Evolutionary conservation across 805 yeast species (phyloP).

Genomic region (Starmerella scarabaei): DNA sequence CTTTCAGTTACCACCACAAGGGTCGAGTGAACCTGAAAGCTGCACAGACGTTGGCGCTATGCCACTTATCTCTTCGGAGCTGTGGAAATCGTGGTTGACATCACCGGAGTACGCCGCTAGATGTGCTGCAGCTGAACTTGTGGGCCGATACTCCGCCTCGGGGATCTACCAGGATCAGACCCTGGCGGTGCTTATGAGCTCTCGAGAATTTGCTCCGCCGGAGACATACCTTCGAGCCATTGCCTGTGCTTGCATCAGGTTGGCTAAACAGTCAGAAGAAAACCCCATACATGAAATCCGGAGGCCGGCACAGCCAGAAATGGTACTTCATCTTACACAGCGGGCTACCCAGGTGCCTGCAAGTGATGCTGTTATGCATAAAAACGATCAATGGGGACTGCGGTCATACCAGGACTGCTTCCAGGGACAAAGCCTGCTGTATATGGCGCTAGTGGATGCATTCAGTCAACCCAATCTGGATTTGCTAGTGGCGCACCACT

Average conservation of each 20-base stretch:
- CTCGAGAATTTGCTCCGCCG: background rate
- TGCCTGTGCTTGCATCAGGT: conserved; percentile 3
- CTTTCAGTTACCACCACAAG: background rate
- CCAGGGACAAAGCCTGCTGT: conserved; percentile 10
- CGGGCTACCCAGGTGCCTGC: background rate
- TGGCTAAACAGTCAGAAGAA: background rate
- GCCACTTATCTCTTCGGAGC: background rate
- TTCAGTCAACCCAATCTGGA: conserved; percentile 46
- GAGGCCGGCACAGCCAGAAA: background rate
- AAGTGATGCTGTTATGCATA: background rate
- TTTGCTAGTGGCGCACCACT: conserved; percentile 53
- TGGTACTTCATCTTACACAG: conserved; percentile 1
- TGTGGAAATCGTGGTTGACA: background rate
- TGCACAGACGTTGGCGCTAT: too few species aligned
- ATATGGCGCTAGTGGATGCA: conserved; percentile 50
- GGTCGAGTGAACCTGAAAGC: too few species aligned
- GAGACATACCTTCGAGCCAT: conserved; percentile 8
- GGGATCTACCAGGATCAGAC: conserved; percentile 10
- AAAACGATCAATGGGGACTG: background rate
- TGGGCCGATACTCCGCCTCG: conserved; percentile 7
- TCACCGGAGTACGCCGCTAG: conserved; percentile 1
- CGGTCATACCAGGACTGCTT: conserved; percentile 12
- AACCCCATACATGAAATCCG: background rate
- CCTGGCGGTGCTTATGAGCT: conserved; percentile 3
- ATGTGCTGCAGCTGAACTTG: conserved; percentile 6